These are phyloP conservation scores for Alternaria sp. DNA, from an alignment of 2,329 filamentous ascomycete genomes.

Conservation along the genomic window DNA sequence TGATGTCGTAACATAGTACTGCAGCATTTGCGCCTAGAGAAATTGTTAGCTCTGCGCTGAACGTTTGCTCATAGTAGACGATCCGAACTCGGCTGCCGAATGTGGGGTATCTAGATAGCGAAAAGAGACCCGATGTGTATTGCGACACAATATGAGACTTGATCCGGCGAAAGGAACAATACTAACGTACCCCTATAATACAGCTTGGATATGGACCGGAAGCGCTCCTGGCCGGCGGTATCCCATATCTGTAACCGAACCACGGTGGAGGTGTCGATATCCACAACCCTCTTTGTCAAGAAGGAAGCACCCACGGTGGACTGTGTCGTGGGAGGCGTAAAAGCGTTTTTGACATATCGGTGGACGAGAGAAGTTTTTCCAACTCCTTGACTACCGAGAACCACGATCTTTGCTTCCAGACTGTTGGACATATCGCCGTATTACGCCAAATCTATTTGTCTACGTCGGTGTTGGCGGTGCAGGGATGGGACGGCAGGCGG, in stretches of 20 bases:
- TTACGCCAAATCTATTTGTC: neutral
- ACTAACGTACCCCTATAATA: conserved; percentile 74
- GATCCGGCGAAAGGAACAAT: conserved; percentile 4
- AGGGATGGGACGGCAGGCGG: neutral
- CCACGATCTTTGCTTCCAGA: conserved; percentile 81
- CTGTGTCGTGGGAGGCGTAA: conserved; percentile 63
- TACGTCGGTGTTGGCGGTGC: conserved; percentile 3
- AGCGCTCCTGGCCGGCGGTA: conserved; percentile 93
- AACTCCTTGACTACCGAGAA: conserved; percentile 79
- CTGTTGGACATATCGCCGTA: conserved; percentile 53
- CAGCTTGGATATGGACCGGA: conserved; percentile 89
- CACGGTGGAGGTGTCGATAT: conserved; percentile 82
- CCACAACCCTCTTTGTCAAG: conserved; percentile 71
- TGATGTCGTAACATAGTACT: conserved; percentile 94
- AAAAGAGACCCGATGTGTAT: neutral
- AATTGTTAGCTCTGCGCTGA: neutral
- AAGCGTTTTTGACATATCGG: conserved; percentile 76
- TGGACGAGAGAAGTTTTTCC: conserved; percentile 81
- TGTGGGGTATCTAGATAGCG: neutral
- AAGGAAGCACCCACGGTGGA: conserved; percentile 61
- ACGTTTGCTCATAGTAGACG: neutral
- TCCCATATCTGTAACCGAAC: conserved; percentile 97
- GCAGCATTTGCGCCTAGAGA: conserved; percentile 80
- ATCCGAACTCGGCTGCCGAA: neutral
- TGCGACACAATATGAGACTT: neutral